These are phyloP conservation scores for Trichopus zeylanicus DNA, from an alignment of 116 monocot species.

Conservation along the genomic window DNA sequence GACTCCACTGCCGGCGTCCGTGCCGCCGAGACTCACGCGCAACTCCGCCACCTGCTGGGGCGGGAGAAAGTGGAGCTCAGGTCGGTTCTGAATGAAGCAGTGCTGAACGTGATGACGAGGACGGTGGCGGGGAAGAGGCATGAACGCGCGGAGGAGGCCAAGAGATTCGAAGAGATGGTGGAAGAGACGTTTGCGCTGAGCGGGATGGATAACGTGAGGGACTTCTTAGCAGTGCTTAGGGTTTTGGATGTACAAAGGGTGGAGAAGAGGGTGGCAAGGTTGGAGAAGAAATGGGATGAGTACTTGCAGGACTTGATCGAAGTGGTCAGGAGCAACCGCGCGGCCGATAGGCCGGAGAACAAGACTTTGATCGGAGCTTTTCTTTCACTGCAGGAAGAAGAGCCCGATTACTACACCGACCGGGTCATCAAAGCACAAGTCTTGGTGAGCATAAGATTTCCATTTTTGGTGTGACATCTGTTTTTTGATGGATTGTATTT, in stretches of 20 bases:
- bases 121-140: slow-evolving; percentile 14
- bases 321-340: no score
- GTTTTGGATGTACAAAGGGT: not conserved
- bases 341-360: no score
- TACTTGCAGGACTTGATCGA: no score
- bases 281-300: no score
- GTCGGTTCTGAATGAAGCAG: not conserved
- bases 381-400: not conserved
- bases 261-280: slow-evolving; percentile 1
- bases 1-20: not conserved
- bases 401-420: not conserved
- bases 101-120: slow-evolving; percentile 6
- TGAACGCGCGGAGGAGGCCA: no score
- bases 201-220: no score
- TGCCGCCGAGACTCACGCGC: slow-evolving; percentile 1
- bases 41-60: not conserved
- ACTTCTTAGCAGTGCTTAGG: not conserved
- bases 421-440: not conserved
- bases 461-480: no score
- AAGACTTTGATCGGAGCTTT: not conserved
- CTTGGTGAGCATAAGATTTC: not conserved
- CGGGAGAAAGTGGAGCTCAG: not conserved
- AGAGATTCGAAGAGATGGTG: not conserved
- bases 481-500: no score
- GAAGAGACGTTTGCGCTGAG: not conserved